phyloP scores from a whole-genome alignment of 1,284 basidiomycete genomes.

The Puccinia coronata region DNA sequence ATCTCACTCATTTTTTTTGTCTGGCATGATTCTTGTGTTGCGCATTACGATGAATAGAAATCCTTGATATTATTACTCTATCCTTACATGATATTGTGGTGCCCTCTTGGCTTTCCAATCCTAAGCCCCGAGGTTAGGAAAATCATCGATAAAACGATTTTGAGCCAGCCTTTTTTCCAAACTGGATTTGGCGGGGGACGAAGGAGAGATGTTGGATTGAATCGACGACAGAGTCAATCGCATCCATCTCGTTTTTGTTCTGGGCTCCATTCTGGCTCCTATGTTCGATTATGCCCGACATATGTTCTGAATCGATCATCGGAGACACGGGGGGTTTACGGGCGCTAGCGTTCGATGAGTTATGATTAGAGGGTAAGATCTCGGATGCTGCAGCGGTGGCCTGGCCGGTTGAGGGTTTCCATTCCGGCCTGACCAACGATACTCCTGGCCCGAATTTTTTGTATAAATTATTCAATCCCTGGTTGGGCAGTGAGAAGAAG shows the following conservation, averaged over 20 bases:
- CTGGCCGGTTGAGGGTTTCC: not conserved
- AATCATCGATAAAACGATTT: conserved; percentile 7
- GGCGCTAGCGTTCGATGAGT: not conserved
- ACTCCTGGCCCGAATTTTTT: conserved; percentile 26
- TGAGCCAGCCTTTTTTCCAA: conserved; percentile 6
- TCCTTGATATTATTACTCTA: too few species aligned
- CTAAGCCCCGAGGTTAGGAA: too few species aligned
- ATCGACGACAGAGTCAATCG: not conserved
- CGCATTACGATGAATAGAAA: too few species aligned
- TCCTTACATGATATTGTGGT: too few species aligned
- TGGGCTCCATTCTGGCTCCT: not conserved
- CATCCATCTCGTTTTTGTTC: not conserved
- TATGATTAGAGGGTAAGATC: not conserved
- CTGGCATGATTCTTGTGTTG: too few species aligned
- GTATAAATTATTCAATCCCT: conserved; percentile 32
- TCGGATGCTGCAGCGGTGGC: not conserved
- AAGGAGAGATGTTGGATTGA: conserved; percentile 24
- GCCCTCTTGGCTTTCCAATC: too few species aligned
- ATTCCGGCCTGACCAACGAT: conserved; percentile 35
- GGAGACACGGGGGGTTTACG: not conserved
- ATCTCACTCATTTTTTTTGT: too few species aligned
- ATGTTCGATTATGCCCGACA: not conserved
- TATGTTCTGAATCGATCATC: not conserved
- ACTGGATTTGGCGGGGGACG: conserved; percentile 37
- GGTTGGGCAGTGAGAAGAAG: conserved; percentile 44